phyloP scores from a whole-genome alignment of 176 grass and related monocot species.

The Oryza glumipatula region DNA sequence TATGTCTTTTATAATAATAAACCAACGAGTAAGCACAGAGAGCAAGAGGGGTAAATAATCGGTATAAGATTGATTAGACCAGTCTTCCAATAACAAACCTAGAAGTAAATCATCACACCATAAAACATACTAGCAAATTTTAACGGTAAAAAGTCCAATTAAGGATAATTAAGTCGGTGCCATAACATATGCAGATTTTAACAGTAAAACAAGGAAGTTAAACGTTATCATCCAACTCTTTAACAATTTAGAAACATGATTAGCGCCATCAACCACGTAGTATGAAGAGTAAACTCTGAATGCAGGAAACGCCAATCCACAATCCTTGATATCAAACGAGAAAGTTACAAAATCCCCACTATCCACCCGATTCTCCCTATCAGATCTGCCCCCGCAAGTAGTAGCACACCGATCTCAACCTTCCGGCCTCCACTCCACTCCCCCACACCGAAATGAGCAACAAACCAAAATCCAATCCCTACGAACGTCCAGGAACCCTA shows the following conservation, averaged over 20 bases:
- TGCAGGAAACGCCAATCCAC: slow-evolving; percentile 11
- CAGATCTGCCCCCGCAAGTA: neutral
- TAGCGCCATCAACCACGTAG: neutral
- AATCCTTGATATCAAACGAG: neutral
- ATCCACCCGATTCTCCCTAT: neutral
- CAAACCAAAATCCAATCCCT: neutral
- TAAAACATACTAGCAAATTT: neutral
- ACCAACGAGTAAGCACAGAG: neutral
- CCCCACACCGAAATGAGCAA: neutral
- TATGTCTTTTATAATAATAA: neutral
- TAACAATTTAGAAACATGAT: neutral
- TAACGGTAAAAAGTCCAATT: neutral
- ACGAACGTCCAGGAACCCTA: neutral
- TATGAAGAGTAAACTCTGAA: neutral
- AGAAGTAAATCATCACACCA: neutral
- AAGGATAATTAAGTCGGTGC: neutral
- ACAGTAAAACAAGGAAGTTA: neutral
- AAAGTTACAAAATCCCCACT: neutral
- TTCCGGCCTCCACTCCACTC: neutral
- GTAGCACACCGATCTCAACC: slow-evolving; percentile 3
- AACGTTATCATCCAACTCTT: neutral
- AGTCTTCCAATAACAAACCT: neutral
- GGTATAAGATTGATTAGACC: neutral
- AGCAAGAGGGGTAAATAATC: neutral
- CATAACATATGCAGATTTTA: slow-evolving; percentile 4